Base-by-base conservation (phyloP, 2,329 filamentous ascomycete genomes). In the Whalleya microplaca region DNA sequence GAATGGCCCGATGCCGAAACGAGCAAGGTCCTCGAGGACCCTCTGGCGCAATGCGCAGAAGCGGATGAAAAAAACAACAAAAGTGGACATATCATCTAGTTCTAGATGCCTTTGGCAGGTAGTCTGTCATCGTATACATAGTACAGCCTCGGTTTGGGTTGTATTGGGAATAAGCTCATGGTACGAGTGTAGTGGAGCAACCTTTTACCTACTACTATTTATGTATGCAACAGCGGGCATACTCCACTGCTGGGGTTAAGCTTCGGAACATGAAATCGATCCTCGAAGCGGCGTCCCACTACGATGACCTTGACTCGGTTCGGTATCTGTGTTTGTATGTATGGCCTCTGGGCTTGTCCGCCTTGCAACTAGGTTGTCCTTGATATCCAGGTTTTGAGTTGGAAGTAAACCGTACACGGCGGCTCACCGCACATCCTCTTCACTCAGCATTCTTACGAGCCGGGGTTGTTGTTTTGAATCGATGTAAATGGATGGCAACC, bases 401-500 rank as follows among this genome's bases (percentile, higher is more conserved):
- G 37, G n/a, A 45, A 37, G 32, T 37, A 6, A 37, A 16, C 32
- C 3, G 32, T 16, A 37, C 14, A 37, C 14, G 32, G 32, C 32
- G 32, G 51, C 51, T 52, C 49, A 55, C 41, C 47, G 53, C 46
- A 48, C 52, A 62, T 58, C 55, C 53, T 53, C 53, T 51, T 55
- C 52, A 43, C 45, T 46, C 49, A 48, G 51, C 51, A 46, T 29
- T 59, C 48, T 48, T 48, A 53, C 58, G 44, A 51, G 56, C 61
- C 59, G 55, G 62, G 64, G 45, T 61, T 54, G 56, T 45, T 56
- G 66, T 66, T 67, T 69, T 64, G 63, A 50, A 64, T 69, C 62
- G 63, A 58, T 67, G 62, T 48, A 62, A 63, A 63, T 63, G 65
- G 62, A 68, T 66, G 60, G 58, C 59, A 69, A 62, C 58, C 63